Evolutionary conservation across 352 stramenopile species (phyloP).

Genomic region (Phytopythium kandeliae): DNA sequence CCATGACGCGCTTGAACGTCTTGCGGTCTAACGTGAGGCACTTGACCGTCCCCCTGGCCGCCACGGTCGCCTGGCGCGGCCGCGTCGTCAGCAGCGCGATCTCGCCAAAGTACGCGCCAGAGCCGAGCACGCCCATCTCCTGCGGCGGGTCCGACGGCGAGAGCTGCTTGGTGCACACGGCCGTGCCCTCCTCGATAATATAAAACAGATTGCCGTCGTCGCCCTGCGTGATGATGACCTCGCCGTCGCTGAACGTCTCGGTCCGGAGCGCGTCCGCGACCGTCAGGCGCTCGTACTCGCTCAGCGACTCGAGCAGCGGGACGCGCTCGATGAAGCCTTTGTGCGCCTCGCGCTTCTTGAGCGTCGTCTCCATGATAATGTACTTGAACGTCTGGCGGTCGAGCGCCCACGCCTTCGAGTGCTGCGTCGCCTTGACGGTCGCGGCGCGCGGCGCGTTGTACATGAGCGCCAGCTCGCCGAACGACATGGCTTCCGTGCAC

Average conservation of each 20-base stretch:
- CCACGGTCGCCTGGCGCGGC: conserved; percentile 87
- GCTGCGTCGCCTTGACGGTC: conserved; percentile 89
- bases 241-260: conserved; percentile 77
- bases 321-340: conserved; percentile 87
- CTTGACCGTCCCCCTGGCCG: conserved; percentile 80
- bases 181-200: conserved; percentile 85
- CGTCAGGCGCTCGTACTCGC: conserved; percentile 85
- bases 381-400: conserved; percentile 89
- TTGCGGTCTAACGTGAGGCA: conserved; percentile 90
- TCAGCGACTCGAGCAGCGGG: conserved; percentile 89
- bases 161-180: conserved; percentile 81
- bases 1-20: conserved; percentile 91
- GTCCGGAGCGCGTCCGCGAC: conserved; percentile 84
- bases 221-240: conserved; percentile 89
- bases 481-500: conserved; percentile 88
- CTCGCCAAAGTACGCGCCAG: conserved; percentile 95
- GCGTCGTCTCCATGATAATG: conserved; percentile 90
- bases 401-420: conserved; percentile 91
- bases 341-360: conserved; percentile 84
- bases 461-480: conserved; percentile 97
- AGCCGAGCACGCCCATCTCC: conserved; percentile 87
- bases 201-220: conserved; percentile 89
- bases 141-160: conserved; percentile 53
- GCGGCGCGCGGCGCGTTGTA: conserved; percentile 96
- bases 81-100: conserved; percentile 93